These are phyloP conservation scores for Pseudocercospora fuligena DNA, from an alignment of 2,329 filamentous ascomycete species.

Conservation along the genomic window DNA sequence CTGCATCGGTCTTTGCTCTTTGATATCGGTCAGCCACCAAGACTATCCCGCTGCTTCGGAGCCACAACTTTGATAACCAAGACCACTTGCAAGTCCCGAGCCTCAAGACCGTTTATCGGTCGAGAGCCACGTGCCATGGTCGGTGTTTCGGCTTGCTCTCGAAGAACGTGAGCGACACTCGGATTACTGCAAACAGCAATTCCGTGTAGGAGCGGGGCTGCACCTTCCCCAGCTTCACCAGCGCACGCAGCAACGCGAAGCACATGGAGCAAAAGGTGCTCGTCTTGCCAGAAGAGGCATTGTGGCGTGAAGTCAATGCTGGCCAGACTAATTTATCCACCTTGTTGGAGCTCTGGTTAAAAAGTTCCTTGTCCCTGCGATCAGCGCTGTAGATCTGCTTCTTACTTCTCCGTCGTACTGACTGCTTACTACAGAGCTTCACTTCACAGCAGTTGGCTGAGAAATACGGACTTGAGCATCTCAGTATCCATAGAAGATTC, in stretches of 20 bases:
- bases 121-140: neutral
- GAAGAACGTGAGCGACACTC: neutral
- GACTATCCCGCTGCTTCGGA: neutral
- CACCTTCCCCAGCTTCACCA: conserved; percentile 8
- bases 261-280: conserved; percentile 4
- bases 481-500: neutral
- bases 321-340: neutral
- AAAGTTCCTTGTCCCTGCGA: neutral
- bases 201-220: conserved; percentile 1
- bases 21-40: neutral
- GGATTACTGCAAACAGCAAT: neutral
- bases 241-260: neutral
- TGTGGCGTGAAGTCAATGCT: conserved; percentile 1
- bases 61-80: no score
- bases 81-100: neutral
- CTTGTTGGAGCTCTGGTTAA: conserved; percentile 8
- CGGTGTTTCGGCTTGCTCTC: no score
- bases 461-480: neutral
- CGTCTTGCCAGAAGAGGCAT: conserved; percentile 7
- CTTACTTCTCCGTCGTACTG: neutral
- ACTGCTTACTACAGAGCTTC: neutral
- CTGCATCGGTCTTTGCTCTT: neutral
- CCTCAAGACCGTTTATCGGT: neutral
- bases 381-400: neutral
- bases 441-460: neutral